Conservation (phyloP, 108 stramenopile species). For the Asterionellopsis glacialis region DNA sequence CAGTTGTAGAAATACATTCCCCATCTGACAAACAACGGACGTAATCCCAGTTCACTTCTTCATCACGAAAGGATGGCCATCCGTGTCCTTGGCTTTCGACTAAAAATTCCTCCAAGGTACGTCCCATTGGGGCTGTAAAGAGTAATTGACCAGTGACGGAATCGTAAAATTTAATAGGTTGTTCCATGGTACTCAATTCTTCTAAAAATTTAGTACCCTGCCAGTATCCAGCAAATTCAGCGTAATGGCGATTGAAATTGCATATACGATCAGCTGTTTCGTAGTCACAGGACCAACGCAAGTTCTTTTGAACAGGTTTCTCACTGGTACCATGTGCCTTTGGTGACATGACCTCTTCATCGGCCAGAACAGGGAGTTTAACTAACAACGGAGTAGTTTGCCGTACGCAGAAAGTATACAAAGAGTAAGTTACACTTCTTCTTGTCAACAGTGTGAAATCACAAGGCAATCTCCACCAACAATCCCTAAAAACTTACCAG, state of each 20-base stretch:
- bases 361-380: constrained; percentile 54
- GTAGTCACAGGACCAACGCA: constrained; percentile 71
- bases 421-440: too few species aligned
- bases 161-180: constrained; percentile 77
- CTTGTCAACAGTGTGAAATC: too few species aligned
- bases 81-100: constrained; percentile 61
- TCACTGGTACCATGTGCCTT: constrained; percentile 74
- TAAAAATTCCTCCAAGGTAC: constrained; percentile 69
- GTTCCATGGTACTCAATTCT: constrained; percentile 17
- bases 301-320: constrained; percentile 62
- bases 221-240: constrained; percentile 61
- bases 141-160: constrained; percentile 68
- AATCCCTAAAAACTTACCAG: too few species aligned
- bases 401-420: neutral
- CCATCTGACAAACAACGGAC: constrained; percentile 34
- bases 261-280: constrained; percentile 74
- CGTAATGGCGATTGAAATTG: constrained; percentile 78
- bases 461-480: too few species aligned
- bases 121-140: constrained; percentile 70
- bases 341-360: constrained; percentile 44
- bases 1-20: constrained; percentile 34
- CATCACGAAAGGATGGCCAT: constrained; percentile 59
- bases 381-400: neutral
- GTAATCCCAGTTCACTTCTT: constrained; percentile 36
- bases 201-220: constrained; percentile 51